Base-by-base conservation (phyloP, 345 rosid genomes). In the Ailanthus altissimus region DNA sequence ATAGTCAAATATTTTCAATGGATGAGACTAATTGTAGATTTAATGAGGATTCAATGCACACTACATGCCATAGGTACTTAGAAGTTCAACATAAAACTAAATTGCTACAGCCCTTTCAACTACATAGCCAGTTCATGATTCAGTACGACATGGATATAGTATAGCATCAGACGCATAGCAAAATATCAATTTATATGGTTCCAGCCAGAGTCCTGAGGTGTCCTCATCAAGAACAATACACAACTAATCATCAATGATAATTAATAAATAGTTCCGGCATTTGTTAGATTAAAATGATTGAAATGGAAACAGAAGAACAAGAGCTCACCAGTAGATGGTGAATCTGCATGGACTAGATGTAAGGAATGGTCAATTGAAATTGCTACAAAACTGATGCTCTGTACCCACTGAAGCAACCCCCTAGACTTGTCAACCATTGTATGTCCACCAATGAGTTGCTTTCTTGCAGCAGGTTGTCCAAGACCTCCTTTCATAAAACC, bases 351-450 rank as follows among this genome's bases (percentile, higher is more conserved):
- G 82, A 92, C 86, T 25, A 91, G 88, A 77, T 86, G 92, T 79
- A 97, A 82, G 45, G 98, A 90, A 83, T 91, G 98, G 77, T 97
- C 98, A 61, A 94, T 77, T 23, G 97, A 90, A 81, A 94, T 72
- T 79, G 98, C 75, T 73, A 86, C 91, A 81, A 97, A 97, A 88
- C 91, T 90, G 78, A 97, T 97, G 88, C 97, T 97, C 85, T 91
- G 99, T 71, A 94, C 89, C 97, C 97, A 97, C 85, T 94, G 97
- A 75, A 94, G 95, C 86, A 94, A 83, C 25, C 98, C 99, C 85
- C 91, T 88, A 28, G 97, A 84, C 83, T 84, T 82, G 85, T 91
- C 97, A 78, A 86, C 84, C 70, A 75, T 69, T 38, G 90, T 77
- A 66, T 89, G 97, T 78, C 90, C 98, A 81, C 93, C 85, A 81